Base-by-base conservation (phyloP, 2,329 filamentous ascomycete genomes). In the Diplodia corticola region DNA sequence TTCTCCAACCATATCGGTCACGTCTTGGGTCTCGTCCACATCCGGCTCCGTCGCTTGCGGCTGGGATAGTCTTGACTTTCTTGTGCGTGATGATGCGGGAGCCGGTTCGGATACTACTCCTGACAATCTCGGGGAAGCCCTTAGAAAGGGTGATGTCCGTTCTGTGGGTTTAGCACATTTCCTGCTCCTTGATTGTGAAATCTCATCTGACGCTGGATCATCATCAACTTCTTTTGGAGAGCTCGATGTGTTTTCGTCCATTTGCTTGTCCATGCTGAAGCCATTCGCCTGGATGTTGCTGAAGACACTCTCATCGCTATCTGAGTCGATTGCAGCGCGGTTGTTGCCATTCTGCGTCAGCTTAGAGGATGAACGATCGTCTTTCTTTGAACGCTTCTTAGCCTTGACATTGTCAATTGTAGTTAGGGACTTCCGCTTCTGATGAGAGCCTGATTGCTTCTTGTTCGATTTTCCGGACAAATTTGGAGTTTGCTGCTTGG, bases 241-340 rank as follows among this genome's bases (percentile, higher is more conserved):
- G 28, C 26, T 33, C 24, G 57, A 26, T n/a, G 35, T 49, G 17
- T 5, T 26, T 1, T 17, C 15, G n/a, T 4, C 12, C 28, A 24
- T 17, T 4, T 13, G 28, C 12, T 30, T 28, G 13, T 61, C 57
- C 35, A 37, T 20, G 35, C 40, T 61, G n/a, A 44, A 60, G 4
- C 37, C 40, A 13, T 74, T 75, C 22, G 81, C 77, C 17, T 79
- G 72, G 57, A 81, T 81, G 64, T 77, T 79, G 49, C 80, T 79
- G 24, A 73, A 73, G 22, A 79, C 73, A 5, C 72, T 73, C 6
- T 78, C 76, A 1, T 76, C 71, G 4, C 76, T 53, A 48, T 63
- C 60, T 15, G 60, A 63, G 10, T 53, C 60, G 20, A 24, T 26
- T 60, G 59, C n/a, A 64, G 66, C 10, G 67, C 63, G 66, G 68